phyloP scores from a whole-genome alignment of 768 basidiomycete genomes.

The Chalciporus sphaerocephalus region DNA sequence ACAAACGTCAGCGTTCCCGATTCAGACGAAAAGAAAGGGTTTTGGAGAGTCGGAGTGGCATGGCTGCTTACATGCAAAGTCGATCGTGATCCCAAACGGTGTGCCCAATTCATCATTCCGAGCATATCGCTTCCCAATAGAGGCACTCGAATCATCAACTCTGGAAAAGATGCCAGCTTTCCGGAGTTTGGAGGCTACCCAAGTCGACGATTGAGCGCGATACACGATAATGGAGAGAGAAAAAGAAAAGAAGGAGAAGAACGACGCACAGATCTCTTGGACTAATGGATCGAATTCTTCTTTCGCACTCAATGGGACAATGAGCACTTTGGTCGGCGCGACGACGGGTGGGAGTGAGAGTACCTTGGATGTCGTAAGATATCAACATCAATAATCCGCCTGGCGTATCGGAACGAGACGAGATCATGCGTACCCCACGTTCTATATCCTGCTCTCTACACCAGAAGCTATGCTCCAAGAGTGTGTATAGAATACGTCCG shows the following conservation, averaged over 20 bases:
- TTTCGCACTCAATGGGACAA: constrained; percentile 88
- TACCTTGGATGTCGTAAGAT: constrained; percentile 46
- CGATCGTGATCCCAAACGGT: constrained; percentile 92
- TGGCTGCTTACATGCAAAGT: constrained; percentile 85
- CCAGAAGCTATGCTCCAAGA: constrained; percentile 97
- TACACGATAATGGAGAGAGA: too few species aligned
- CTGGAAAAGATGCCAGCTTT: constrained; percentile 85
- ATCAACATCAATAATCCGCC: neutral
- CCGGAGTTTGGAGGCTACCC: constrained; percentile 78
- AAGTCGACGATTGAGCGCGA: neutral
- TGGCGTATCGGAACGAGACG: neutral
- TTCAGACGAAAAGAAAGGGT: too few species aligned
- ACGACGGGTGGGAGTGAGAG: constrained; percentile 86
- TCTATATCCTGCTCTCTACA: constrained; percentile 86
- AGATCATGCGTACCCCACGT: constrained; percentile 65
- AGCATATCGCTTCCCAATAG: constrained; percentile 95
- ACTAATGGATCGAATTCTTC: constrained; percentile 82
- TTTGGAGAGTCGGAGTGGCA: too few species aligned
- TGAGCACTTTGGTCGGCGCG: constrained; percentile 94
- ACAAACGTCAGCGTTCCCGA: neutral
- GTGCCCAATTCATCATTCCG: constrained; percentile 98
- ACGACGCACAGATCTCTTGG: constrained; percentile 80
- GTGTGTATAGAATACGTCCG: constrained; percentile 89
- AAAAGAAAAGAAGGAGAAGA: accelerated
- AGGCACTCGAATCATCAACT: constrained; percentile 92